A percentile compares a stretch with the other conserved stretches of the same genome.
Evolutionary conservation across 306 rosid species (phyloP).

Genomic region (Rosa lucieae): DNA sequence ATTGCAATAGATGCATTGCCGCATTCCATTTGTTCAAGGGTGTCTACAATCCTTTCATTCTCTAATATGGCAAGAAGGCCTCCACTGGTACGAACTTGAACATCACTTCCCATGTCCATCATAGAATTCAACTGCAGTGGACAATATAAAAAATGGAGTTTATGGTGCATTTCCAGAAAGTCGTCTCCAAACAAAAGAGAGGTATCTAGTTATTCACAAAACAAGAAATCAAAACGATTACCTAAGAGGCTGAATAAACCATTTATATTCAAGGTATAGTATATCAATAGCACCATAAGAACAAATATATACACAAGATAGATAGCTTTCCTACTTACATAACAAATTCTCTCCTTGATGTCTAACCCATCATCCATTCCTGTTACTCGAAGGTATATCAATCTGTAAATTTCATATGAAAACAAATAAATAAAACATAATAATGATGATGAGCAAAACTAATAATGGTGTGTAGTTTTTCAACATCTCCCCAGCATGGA

Average conservation of each 20-base stretch:
- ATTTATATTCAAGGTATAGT: not conserved
- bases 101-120: slow-evolving; percentile 95
- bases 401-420: slow-evolving; percentile 47
- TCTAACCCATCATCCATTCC: slow-evolving; percentile 97
- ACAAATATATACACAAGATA: not conserved
- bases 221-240: not conserved
- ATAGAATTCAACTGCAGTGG: slow-evolving; percentile 78
- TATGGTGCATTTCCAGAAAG: not conserved
- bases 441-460: not conserved
- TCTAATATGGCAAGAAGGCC: slow-evolving; percentile 98
- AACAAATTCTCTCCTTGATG: slow-evolving; percentile 76
- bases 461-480: not conserved
- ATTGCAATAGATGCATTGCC: slow-evolving; percentile 76
- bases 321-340: slow-evolving; percentile 55
- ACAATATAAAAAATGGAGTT: slow-evolving; percentile 9
- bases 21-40: slow-evolving; percentile 74
- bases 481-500: not conserved
- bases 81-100: slow-evolving; percentile 95
- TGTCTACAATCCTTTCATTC: slow-evolving; percentile 83
- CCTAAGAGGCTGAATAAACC: not conserved
- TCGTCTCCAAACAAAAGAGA: not conserved
- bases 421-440: not conserved
- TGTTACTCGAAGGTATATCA: slow-evolving; percentile 83
- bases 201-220: not conserved
- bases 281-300: slow-evolving; percentile 11